Base-by-base conservation (phyloP, 2,329 filamentous ascomycete species). In the Geoglossum cookeanum region DNA sequence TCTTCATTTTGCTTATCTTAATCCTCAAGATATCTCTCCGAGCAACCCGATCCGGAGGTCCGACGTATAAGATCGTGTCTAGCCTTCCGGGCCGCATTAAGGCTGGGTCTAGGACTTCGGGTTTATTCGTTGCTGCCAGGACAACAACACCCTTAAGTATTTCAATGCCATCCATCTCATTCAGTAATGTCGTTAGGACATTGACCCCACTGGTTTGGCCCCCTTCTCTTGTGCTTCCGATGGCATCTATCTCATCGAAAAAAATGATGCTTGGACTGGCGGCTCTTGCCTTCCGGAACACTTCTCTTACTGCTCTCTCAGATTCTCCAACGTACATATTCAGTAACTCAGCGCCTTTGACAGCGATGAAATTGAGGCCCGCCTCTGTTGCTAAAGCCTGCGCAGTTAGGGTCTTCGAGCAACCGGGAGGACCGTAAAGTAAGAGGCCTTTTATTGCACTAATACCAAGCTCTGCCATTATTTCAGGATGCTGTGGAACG, bases 321-420 rank as follows among this genome's bases (percentile, higher is more conserved):
- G 89, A 91, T 68, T 97, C 91, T 60, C 91, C 91, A 17, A 97
- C 90, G 69, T 96, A 97, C 87, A 94, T 95, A 71, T 89, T 94
- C 59, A 95, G 81, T 11, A 96, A 78, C 69, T 96, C 91, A 39
- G 88, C 88, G 30, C 89, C 91, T 71, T 96, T 95, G 62, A 97
- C 87, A 7, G 89, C 85, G 66, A 96, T 83, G 74, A 96, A 96
- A 68, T 96, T 96, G 70, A 94, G 83, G 3, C 85, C 85, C 33
- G 87, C 87, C 68, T 94, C 89, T 5, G 88, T 94, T 15, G 91
- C 91, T 63, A 94, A 80, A 32, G 91, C 91, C 67, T 94, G 89
- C 0, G 91, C 91, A 0, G 83, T 88, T 67, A 96, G 79, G 0
- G 91, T 97, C 71, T 97, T 97, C 61, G 89, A 94, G 70, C 91